Percentiles rank a stretch among this genome's conserved stretches.
These are phyloP conservation scores for Myxozyma monticola DNA, from an alignment of 805 yeast genomes.

Conservation along the genomic window DNA sequence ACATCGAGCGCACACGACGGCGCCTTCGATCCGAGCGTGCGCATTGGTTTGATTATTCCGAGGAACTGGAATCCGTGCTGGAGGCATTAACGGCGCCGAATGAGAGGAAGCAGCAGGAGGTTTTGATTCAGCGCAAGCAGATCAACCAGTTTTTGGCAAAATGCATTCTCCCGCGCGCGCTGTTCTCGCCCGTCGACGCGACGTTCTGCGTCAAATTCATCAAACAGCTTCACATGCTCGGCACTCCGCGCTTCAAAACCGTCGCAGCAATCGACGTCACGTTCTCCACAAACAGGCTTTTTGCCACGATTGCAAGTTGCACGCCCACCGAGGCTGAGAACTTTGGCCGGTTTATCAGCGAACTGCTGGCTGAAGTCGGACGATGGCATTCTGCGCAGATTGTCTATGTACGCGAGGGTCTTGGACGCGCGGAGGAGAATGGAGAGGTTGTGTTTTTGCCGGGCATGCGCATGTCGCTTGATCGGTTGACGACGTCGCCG, in stretches of 20 bases:
- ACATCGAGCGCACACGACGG: slow-evolving; percentile 39
- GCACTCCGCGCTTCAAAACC: slow-evolving; percentile 45
- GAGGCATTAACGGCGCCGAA: slow-evolving; percentile 3
- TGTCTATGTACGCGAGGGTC: slow-evolving; percentile 38
- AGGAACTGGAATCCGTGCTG: not conserved
- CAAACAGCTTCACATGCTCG: slow-evolving; percentile 48
- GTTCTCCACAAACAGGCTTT: slow-evolving; percentile 28
- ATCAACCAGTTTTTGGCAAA: slow-evolving; percentile 50
- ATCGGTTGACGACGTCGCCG: not conserved
- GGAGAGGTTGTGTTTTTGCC: slow-evolving; percentile 31
- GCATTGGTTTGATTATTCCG: slow-evolving; percentile 35
- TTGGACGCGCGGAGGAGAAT: slow-evolving; percentile 30
- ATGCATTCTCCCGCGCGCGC: slow-evolving; percentile 73
- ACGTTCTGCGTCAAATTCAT: slow-evolving; percentile 64
- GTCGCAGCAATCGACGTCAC: slow-evolving; percentile 48
- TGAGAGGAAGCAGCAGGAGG: slow-evolving; percentile 4
- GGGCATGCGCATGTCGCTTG: slow-evolving; percentile 30
- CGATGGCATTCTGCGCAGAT: slow-evolving; percentile 45
- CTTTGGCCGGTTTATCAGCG: slow-evolving; percentile 69
- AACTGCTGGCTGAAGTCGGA: slow-evolving; percentile 51
- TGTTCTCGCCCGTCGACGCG: slow-evolving; percentile 83
- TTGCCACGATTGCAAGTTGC: slow-evolving; percentile 65
- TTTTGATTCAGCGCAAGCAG: slow-evolving; percentile 1
- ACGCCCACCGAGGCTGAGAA: slow-evolving; percentile 81
- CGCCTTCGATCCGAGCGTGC: slow-evolving; percentile 38